These are phyloP conservation scores for Pachyrhizus erosus DNA, from an alignment of 306 rosid species.

Conservation along the genomic window DNA sequence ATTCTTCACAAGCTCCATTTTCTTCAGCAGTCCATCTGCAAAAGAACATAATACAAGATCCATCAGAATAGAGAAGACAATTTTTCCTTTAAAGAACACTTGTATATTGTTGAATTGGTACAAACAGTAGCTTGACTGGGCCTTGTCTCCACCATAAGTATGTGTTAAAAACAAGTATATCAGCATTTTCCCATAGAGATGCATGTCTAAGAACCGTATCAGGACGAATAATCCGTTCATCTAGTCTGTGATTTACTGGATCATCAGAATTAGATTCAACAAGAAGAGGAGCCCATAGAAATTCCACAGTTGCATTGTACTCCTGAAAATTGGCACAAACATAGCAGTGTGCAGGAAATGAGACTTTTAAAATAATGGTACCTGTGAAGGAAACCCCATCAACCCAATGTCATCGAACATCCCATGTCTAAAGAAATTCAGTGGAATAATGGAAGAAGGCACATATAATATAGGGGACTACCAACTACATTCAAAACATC, in stretches of 20 bases:
- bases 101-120: conserved; percentile 36
- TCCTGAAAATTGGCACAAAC: conserved; percentile 62
- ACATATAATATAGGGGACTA: conserved; percentile 1
- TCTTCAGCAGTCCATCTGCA: conserved; percentile 82
- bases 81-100: conserved; percentile 5
- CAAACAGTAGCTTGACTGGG: conserved; percentile 92
- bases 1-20: conserved; percentile 74
- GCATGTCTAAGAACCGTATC: conserved; percentile 90
- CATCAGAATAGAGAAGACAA: conserved; percentile 14
- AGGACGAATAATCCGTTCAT: conserved; percentile 88
- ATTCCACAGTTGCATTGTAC: conserved; percentile 94
- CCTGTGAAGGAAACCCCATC: conserved; percentile 16
- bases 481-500: not conserved
- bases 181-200: conserved; percentile 85
- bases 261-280: conserved; percentile 97
- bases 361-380: conserved; percentile 17
- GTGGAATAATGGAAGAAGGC: not conserved
- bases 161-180: conserved; percentile 87
- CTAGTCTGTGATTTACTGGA: conserved; percentile 89
- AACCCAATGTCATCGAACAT: conserved; percentile 8
- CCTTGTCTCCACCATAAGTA: conserved; percentile 99
- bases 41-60: conserved; percentile 28
- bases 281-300: conserved; percentile 98
- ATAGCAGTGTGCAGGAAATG: conserved; percentile 8
- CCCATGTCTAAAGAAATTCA: not conserved